Evolutionary conservation across 768 basidiomycete genomes (phyloP).

Genomic region (Mycena olivaceomarginata): DNA sequence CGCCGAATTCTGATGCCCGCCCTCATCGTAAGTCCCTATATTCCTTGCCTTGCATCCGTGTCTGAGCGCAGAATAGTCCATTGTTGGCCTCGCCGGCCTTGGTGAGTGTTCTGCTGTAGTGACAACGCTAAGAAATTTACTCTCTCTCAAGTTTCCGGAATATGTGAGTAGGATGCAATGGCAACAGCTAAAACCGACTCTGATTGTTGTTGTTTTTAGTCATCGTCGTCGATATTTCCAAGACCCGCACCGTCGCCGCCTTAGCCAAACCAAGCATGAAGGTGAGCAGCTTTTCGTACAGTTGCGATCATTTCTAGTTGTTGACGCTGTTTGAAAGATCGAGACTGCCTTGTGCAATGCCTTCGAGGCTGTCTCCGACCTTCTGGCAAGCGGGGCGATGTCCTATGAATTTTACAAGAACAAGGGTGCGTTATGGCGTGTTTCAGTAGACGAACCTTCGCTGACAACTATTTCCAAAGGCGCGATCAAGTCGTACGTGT

Average conservation of each 20-base stretch:
- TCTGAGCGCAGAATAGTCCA: background rate
- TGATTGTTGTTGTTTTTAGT: background rate
- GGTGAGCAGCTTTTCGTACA: background rate
- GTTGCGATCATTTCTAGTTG: background rate
- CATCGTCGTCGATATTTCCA: slow-evolving; percentile 10
- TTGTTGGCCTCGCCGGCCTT: slow-evolving; percentile 6
- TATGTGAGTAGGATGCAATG: background rate
- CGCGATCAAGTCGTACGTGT: slow-evolving; percentile 22
- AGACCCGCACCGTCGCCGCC: background rate
- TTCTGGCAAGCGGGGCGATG: slow-evolving; percentile 1
- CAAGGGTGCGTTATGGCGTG: no score
- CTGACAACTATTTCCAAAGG: background rate
- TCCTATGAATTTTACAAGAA: slow-evolving; percentile 11
- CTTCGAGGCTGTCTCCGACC: slow-evolving; percentile 14
- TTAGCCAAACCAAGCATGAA: slow-evolving; percentile 17
- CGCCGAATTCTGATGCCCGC: slow-evolving; percentile 4
- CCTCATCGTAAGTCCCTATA: slow-evolving; percentile 5
- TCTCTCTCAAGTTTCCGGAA: slow-evolving; percentile 8
- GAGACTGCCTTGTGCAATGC: slow-evolving; percentile 13
- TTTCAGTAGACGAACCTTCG: no score
- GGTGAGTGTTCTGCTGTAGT: background rate
- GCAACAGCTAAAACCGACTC: background rate
- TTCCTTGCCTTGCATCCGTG: background rate
- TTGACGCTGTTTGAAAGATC: background rate
- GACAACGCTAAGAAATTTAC: background rate